Evolutionary conservation across 2,329 filamentous ascomycete genomes (phyloP).

Genomic region (Phialemonium atrogriseum): DNA sequence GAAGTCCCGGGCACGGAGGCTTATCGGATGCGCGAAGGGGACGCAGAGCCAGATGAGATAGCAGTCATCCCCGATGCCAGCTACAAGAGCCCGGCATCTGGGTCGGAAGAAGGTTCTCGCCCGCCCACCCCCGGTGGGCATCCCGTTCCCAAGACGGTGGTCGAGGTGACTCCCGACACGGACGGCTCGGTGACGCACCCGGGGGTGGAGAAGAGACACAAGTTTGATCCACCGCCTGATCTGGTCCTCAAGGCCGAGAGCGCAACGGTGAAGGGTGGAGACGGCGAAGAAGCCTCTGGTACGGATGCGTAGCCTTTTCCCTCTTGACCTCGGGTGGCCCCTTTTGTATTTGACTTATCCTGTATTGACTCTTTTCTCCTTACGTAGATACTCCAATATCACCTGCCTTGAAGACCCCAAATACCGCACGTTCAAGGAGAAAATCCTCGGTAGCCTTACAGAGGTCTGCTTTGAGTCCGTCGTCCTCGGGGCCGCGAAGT

Average conservation of each 20-base stretch:
- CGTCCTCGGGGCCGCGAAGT: constrained; percentile 9
- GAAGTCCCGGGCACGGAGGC: constrained; percentile 55
- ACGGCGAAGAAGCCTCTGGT: constrained; percentile 21
- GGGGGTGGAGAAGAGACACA: constrained; percentile 35
- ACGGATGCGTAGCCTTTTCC: constrained; percentile 23
- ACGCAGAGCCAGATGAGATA: constrained; percentile 54
- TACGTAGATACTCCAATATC: constrained; percentile 29
- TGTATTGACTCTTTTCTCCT: constrained; percentile 23
- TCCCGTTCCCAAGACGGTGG: constrained; percentile 41
- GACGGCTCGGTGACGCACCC: constrained; percentile 33
- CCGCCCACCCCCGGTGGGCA: constrained; percentile 26
- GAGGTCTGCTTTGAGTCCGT: constrained; percentile 14
- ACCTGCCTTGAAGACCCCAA: constrained; percentile 20
- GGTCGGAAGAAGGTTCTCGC: constrained; percentile 13
- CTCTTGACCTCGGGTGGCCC: constrained; percentile 8
- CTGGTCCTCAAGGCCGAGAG: constrained; percentile 38
- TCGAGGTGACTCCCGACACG: constrained; percentile 42
- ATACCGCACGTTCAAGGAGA: constrained; percentile 21
- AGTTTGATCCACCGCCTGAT: constrained; percentile 46
- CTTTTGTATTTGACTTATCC: constrained; percentile 11
- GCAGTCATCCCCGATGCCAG: constrained; percentile 32
- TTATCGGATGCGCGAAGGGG: constrained; percentile 44
- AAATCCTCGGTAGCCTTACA: constrained; percentile 17
- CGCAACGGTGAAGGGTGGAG: constrained; percentile 22
- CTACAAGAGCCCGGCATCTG: constrained; percentile 13